Evolutionary conservation across 768 basidiomycete genomes (phyloP).

Genomic region (Hygrophorus russula): DNA sequence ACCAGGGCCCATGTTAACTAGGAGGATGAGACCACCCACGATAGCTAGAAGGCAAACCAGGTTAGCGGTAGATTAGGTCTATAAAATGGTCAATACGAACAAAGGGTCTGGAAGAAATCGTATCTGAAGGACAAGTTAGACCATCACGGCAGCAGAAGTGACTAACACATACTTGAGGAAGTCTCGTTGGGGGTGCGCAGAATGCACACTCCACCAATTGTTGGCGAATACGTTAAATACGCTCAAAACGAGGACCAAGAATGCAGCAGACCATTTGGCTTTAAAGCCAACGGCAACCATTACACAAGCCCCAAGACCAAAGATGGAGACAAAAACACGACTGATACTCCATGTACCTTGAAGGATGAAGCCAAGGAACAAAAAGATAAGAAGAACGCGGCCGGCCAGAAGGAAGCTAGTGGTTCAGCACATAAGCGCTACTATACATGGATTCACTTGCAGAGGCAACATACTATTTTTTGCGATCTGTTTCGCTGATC

Average conservation of each 20-base stretch:
- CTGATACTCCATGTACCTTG: slow-evolving; percentile 86
- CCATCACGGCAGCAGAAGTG: slow-evolving; percentile 1
- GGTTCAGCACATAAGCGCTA: neutral
- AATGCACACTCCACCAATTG: slow-evolving; percentile 96
- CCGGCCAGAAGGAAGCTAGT: slow-evolving; percentile 92
- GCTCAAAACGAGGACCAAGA: slow-evolving; percentile 86
- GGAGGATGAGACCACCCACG: slow-evolving; percentile 91
- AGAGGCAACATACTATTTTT: slow-evolving; percentile 76
- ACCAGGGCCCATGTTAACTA: slow-evolving; percentile 98
- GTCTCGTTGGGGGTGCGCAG: slow-evolving; percentile 89
- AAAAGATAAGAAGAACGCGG: slow-evolving; percentile 94
- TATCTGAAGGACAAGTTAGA: slow-evolving; percentile 45
- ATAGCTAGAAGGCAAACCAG: slow-evolving; percentile 40
- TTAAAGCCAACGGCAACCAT: slow-evolving; percentile 99
- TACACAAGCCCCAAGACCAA: slow-evolving; percentile 84
- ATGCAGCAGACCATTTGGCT: slow-evolving; percentile 96
- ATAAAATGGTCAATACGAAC: slow-evolving; percentile 20
- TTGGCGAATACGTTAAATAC: slow-evolving; percentile 97
- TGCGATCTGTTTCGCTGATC: slow-evolving; percentile 89
- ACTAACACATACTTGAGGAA: slow-evolving; percentile 80
- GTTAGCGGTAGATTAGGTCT: neutral
- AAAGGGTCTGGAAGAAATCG: slow-evolving; percentile 98
- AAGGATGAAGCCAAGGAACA: slow-evolving; percentile 95
- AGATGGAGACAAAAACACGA: slow-evolving; percentile 77
- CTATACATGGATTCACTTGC: neutral